Conservation (phyloP, 2,329 filamentous ascomycete genomes). For the Xylaria sp. region DNA sequence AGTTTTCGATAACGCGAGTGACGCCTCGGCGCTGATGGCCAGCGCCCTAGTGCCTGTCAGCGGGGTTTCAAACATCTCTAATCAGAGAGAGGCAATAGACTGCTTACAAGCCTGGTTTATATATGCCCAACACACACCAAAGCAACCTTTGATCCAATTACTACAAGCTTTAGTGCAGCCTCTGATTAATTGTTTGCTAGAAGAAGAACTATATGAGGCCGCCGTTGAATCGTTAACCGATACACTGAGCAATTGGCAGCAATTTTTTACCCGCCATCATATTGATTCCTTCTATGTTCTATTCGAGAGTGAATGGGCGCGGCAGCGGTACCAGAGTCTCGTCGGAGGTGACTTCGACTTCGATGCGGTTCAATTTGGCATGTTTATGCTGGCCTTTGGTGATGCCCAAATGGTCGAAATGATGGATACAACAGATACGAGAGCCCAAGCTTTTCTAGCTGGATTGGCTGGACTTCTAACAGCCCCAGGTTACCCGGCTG, state of each 20-base stretch:
- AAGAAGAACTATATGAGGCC: conserved; percentile 67
- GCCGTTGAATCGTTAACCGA: conserved; percentile 74
- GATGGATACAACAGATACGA: conserved; percentile 63
- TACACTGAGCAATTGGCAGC: conserved; percentile 71
- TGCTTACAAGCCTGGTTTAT: conserved; percentile 78
- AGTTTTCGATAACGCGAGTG: conserved; percentile 62
- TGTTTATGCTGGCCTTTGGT: conserved; percentile 75
- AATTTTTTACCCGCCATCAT: conserved; percentile 70
- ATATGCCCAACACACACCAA: conserved; percentile 73
- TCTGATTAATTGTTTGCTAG: conserved; percentile 69
- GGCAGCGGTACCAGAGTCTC: conserved; percentile 65
- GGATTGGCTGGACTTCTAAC: conserved; percentile 73
- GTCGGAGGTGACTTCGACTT: conserved; percentile 71
- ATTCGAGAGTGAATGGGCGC: conserved; percentile 70
- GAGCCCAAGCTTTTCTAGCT: conserved; percentile 64
- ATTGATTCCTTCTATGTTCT: conserved; percentile 67
- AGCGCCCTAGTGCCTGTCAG: conserved; percentile 51
- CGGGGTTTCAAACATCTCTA: conserved; percentile 44
- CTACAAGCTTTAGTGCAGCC: conserved; percentile 70
- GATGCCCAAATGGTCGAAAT: conserved; percentile 72
- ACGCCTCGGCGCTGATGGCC: conserved; percentile 61
- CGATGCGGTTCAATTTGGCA: conserved; percentile 72
- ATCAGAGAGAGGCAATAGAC: conserved; percentile 66
- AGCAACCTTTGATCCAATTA: conserved; percentile 66
- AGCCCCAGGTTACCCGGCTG: conserved; percentile 73